These are phyloP conservation scores for Ilyonectria mors-panacis DNA, from an alignment of 2,329 filamentous ascomycete genomes.

Conservation along the genomic window DNA sequence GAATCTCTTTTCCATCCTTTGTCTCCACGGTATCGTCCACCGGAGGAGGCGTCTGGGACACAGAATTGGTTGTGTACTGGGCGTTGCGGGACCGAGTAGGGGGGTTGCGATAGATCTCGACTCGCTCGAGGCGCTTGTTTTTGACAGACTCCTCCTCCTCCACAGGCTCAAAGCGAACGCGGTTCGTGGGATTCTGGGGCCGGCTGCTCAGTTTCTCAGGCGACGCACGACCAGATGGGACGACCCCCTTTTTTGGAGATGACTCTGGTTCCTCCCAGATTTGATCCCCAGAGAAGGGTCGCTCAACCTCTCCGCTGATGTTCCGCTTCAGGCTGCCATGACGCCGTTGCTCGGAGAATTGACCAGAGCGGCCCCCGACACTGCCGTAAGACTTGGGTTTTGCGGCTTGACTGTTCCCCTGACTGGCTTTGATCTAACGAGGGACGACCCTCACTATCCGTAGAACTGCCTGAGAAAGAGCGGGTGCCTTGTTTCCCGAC, in stretches of 20 bases:
- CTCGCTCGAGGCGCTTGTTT: slow-evolving; percentile 60
- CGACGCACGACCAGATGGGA: slow-evolving; percentile 49
- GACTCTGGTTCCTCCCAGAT: slow-evolving; percentile 91
- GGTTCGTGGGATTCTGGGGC: slow-evolving; percentile 52
- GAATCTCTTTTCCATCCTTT: slow-evolving; percentile 86
- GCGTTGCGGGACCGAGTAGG: slow-evolving; percentile 88
- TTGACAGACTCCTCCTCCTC: slow-evolving; percentile 54
- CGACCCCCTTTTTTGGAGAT: slow-evolving; percentile 30
- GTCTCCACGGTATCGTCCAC: slow-evolving; percentile 65
- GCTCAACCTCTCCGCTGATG: slow-evolving; percentile 77
- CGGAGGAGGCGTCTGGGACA: slow-evolving; percentile 49
- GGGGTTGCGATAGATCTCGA: slow-evolving; percentile 88
- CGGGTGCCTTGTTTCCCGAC: slow-evolving; percentile 58
- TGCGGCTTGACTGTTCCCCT: slow-evolving; percentile 39
- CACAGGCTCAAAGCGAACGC: slow-evolving; percentile 58
- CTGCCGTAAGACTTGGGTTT: slow-evolving; percentile 59
- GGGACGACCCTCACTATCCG: slow-evolving; percentile 60
- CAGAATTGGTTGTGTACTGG: slow-evolving; percentile 79
- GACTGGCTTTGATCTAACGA: slow-evolving; percentile 44
- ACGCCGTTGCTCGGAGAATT: slow-evolving; percentile 61
- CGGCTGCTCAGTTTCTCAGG: slow-evolving; percentile 52
- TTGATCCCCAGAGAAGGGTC: slow-evolving; percentile 80
- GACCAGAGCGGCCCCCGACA: slow-evolving; percentile 54
- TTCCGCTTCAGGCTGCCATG: slow-evolving; percentile 79
- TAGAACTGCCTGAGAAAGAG: slow-evolving; percentile 68